These are phyloP conservation scores for Ambrosia hybrid DNA, from an alignment of 140 eudicot species.

Conservation along the genomic window DNA sequence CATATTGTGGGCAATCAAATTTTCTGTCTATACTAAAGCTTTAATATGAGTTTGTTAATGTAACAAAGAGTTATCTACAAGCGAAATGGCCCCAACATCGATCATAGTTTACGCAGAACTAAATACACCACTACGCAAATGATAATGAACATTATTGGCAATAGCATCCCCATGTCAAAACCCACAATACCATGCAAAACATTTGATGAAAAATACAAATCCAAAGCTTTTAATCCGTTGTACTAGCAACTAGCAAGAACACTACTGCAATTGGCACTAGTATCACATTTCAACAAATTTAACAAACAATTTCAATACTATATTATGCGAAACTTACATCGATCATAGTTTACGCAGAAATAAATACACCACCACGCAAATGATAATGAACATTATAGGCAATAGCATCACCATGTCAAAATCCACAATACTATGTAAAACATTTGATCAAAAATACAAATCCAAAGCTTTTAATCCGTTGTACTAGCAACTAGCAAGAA, in stretches of 20 bases:
- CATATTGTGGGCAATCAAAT: background rate
- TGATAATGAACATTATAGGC: background rate
- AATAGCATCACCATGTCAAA: slow-evolving; percentile 6
- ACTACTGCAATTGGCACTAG: slow-evolving; percentile 7
- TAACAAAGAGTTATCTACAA: slow-evolving; percentile 12
- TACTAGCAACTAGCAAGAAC: background rate
- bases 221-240: background rate
- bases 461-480: background rate
- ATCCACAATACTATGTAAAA: background rate
- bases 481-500: background rate
- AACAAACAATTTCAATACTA: too few relatives aligned
- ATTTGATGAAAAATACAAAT: background rate
- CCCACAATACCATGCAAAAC: background rate
- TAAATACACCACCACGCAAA: background rate
- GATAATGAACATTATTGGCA: background rate
- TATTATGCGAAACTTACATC: too few relatives aligned
- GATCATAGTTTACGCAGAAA: background rate
- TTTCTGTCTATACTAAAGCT: background rate
- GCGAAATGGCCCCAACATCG: background rate
- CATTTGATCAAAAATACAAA: background rate
- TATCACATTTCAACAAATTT: slow-evolving; percentile 13
- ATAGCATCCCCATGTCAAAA: slow-evolving; percentile 12
- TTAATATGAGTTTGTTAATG: background rate
- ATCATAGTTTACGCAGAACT: background rate
- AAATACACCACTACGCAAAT: background rate